Evolutionary conservation across 352 stramenopile genomes (phyloP).

Genomic region (Thalassiosira sp.): DNA sequence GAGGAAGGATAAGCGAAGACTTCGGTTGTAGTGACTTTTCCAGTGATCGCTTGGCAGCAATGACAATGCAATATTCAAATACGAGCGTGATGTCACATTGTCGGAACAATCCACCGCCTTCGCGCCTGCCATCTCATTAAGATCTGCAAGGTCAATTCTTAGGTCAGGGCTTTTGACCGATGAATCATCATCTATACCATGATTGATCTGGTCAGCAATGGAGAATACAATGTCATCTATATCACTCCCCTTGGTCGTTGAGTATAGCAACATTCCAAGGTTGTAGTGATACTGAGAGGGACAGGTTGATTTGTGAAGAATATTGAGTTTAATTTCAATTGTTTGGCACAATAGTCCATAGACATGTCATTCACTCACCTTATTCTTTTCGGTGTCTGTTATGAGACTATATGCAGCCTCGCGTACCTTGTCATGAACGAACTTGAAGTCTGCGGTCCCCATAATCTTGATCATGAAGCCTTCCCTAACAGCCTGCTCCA

Average conservation of each 20-base stretch:
- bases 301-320: neutral
- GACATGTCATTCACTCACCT: conserved; percentile 2
- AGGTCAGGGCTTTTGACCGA: neutral
- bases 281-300: conserved; percentile 40
- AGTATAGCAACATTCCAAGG: conserved; percentile 28
- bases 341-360: too few species aligned
- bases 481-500: conserved; percentile 23
- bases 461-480: conserved; percentile 21
- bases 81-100: conserved; percentile 8
- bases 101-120: conserved; percentile 19
- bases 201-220: conserved; percentile 45
- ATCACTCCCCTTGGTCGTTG: conserved; percentile 14
- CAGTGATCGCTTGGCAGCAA: conserved; percentile 30
- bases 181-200: conserved; percentile 5
- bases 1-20: conserved; percentile 7
- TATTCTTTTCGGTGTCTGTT: conserved; percentile 10
- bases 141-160: conserved; percentile 11
- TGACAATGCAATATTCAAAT: conserved; percentile 14
- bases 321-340: too few species aligned
- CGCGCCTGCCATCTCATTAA: conserved; percentile 22
- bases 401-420: conserved; percentile 55
- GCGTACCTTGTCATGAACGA: conserved; percentile 48
- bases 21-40: conserved; percentile 18
- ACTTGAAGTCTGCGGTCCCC: conserved; percentile 21
- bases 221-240: conserved; percentile 13